Evolutionary conservation across 2,329 filamentous ascomycete species (phyloP), one percentile per base, ranked within the genome.

Genomic region (Ophidiomyces ophidiicola): DNA sequence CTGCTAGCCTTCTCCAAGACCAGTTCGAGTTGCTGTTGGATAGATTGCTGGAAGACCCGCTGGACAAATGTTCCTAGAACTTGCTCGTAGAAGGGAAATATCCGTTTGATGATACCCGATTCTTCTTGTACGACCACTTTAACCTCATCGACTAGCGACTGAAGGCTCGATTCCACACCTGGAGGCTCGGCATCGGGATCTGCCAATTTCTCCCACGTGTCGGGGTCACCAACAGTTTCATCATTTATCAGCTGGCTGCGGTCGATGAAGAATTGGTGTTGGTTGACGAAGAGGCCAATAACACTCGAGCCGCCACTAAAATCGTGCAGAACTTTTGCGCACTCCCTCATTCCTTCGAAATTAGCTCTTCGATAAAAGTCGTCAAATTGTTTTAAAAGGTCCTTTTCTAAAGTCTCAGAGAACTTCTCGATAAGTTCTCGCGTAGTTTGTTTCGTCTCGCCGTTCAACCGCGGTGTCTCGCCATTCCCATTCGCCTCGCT

Each of bases 181-280:
- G 88, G 87, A 1, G 87, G 82, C 35, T 94, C 87, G 0, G 83
- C 77, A 61, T 98, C 90, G 0, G 92, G 92, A 54, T 98, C 90
- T 32, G 92, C 88, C 37, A 98, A 70, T 49, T 80, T 79, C 42
- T 96, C 88, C 87, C 88, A 94, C 1, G 77, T 80, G 45, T 85
- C 63, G n/a, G 57, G 53, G 46, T 69, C 64, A 19, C 63, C 64
- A 17, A 58, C 59, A 28, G 93, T 76, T 57, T 94, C 87, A 52
- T 94, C 87, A 0, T 80, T 82, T 35, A 94, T 80, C 42, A 98
- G 69, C 58, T 96, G 88, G 49, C 86, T 90, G 18, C 87, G 74
- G 56, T 96, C 90, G 54, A 98, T 94, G 64, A 98, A 98, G 70
- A 98, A 98, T 54, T 94, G 86, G 62, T 98, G 92, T 59, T 98